phyloP scores from a whole-genome alignment of 192 early-diverging fungal species.

The Phycomyces nitens region DNA sequence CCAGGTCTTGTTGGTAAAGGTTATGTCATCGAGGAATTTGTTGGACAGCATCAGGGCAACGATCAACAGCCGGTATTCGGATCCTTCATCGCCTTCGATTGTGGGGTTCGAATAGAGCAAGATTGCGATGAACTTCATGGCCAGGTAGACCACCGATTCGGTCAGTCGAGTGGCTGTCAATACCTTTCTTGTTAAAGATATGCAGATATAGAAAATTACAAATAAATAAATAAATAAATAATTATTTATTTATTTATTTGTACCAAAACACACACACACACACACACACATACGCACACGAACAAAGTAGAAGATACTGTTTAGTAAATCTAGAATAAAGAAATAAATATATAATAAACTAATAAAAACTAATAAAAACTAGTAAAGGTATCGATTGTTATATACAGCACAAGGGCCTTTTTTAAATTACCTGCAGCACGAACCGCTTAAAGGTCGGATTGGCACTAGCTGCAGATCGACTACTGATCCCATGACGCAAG shows the following conservation, averaged over 20 bases:
- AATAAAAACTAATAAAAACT: too few species aligned
- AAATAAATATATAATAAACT: too few species aligned
- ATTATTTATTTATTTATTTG: too few species aligned
- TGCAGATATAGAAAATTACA: slow-evolving; percentile 30
- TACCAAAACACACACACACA: too few species aligned
- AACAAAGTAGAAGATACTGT: too few species aligned
- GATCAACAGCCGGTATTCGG: slow-evolving; percentile 53
- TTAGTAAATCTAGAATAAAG: too few species aligned
- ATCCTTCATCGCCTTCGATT: slow-evolving; percentile 49
- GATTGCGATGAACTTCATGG: slow-evolving; percentile 49
- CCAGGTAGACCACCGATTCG: slow-evolving; percentile 44
- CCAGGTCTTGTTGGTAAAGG: slow-evolving; percentile 88
- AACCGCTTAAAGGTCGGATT: slow-evolving; percentile 40
- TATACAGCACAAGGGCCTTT: not conserved
- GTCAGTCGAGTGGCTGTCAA: slow-evolving; percentile 48
- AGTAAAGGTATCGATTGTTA: too few species aligned
- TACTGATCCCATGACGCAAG: slow-evolving; percentile 3
- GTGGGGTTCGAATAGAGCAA: slow-evolving; percentile 35
- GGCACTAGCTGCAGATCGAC: slow-evolving; percentile 10
- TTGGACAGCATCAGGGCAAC: slow-evolving; percentile 64
- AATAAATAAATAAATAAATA: not conserved
- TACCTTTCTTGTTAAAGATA: slow-evolving; percentile 33
- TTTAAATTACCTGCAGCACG: slow-evolving; percentile 32
- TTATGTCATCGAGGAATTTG: slow-evolving; percentile 85
- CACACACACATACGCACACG: too few species aligned